A percentile compares a stretch with the other conserved stretches of the same genome.
Conservation (phyloP, 257 asterid species). For the Paulownia fortunei region DNA sequence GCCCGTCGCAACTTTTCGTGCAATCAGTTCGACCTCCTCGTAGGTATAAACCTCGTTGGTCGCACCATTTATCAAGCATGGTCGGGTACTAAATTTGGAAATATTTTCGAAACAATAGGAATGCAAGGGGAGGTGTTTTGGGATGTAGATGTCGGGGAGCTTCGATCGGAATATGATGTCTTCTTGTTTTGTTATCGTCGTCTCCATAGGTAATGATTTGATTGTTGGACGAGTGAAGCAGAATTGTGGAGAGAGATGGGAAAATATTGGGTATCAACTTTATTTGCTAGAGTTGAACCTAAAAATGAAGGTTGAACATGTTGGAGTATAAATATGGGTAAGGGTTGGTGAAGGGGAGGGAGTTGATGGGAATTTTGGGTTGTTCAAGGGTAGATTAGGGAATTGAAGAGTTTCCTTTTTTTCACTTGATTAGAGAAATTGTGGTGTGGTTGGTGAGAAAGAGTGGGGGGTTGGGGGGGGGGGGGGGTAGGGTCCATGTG, state of each 20-base stretch:
- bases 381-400: conserved; percentile 39
- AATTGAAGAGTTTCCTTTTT: background rate
- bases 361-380: conserved; percentile 46
- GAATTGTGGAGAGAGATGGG: background rate
- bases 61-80: conserved; percentile 74
- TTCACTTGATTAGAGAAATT: background rate
- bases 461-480: conserved; percentile 31
- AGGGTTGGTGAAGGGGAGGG: conserved; percentile 44
- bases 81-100: conserved; percentile 41
- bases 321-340: conserved; percentile 50
- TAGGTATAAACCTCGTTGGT: conserved; percentile 58
- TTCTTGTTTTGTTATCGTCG: conserved; percentile 35
- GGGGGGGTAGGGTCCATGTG: conserved; percentile 5
- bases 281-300: conserved; percentile 40
- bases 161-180: conserved; percentile 73
- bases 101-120: conserved; percentile 82
- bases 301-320: conserved; percentile 21
- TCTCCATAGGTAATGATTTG: conserved; percentile 41
- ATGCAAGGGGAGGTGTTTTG: conserved; percentile 73
- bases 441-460: conserved; percentile 66
- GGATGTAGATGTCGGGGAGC: conserved; percentile 77
- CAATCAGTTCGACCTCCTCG: conserved; percentile 64
- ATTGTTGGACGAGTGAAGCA: background rate
- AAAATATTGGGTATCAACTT: conserved; percentile 22
- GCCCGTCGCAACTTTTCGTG: conserved; percentile 67